phyloP scores from a whole-genome alignment of 2,329 filamentous ascomycete genomes.

The Diplodia seriata region DNA sequence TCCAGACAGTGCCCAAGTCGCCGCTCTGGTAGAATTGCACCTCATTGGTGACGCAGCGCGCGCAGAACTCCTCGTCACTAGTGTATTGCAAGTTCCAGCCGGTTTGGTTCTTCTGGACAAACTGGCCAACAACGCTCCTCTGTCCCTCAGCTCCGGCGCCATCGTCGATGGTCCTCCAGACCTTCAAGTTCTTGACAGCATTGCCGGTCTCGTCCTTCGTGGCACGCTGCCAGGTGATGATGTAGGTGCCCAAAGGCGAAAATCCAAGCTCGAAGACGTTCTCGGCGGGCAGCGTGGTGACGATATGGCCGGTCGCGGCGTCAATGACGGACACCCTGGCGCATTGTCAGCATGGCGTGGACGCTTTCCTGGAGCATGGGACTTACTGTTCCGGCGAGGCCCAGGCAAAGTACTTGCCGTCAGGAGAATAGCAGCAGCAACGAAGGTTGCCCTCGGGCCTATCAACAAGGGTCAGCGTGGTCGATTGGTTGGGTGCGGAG shows the following conservation, averaged over 20 bases:
- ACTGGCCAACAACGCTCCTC: conserved; percentile 77
- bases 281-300: conserved; percentile 76
- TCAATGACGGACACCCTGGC: conserved; percentile 81
- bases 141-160: conserved; percentile 67
- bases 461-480: conserved; percentile 31
- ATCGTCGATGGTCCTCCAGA: conserved; percentile 86
- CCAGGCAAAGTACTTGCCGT: conserved; percentile 96
- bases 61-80: conserved; percentile 89
- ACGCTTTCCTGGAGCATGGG: not conserved
- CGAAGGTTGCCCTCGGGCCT: conserved; percentile 93
- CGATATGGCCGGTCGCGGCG: conserved; percentile 73
- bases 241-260: conserved; percentile 87
- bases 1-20: conserved; percentile 87
- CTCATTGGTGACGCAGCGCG: conserved; percentile 93
- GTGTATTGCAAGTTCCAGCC: conserved; percentile 99
- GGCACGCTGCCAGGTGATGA: conserved; percentile 96
- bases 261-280: conserved; percentile 96
- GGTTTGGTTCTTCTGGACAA: conserved; percentile 94
- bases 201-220: conserved; percentile 92
- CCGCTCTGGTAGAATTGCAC: conserved; percentile 95
- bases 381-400: conserved; percentile 77
- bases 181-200: conserved; percentile 94
- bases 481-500: not conserved
- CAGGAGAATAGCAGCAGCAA: conserved; percentile 94
- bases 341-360: conserved; percentile 30